Evolutionary conservation across 1,284 basidiomycete genomes (phyloP), one percentile per base, ranked within the genome.

Genomic region (Austroboletus olivaceoglutinosus): DNA sequence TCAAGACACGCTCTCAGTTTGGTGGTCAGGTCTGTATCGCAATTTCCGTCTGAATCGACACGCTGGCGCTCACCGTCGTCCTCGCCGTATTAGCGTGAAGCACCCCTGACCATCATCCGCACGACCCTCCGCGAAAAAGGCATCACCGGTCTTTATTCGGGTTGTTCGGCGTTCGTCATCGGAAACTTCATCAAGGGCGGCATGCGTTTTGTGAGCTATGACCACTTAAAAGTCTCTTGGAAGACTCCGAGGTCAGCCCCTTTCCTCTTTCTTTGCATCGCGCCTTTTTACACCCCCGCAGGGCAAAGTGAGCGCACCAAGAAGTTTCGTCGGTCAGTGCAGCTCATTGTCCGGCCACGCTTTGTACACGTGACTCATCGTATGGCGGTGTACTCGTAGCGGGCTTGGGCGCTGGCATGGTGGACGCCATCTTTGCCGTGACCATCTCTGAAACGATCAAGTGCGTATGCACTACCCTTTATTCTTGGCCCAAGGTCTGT

Each of bases 361-460:
- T 13, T 18, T 31, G 25, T 38, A 9, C 18, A 38, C 12, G 22
- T 50, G 47, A 40, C 51, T 41, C 31, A 44, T 37, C 7, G 9
- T 36, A 38, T 23, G n/a, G 30, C 34, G 33, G 5, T 34, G 12
- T 29, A 21, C 36, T n/a, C n/a, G n/a, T 50, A 84, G 93, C 97
- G 45, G 96, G 97, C 36, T 75, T 99, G 5, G 94, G 93, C 39
- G 97, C 97, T 2, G 96, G 97, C 11, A 86, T 97, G 84, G 88
- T 80, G 68, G 96, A 99, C 71, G 95, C 96, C 1, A 69, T 98
- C 23, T 85, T 98, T 52, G 96, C 95, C 2, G 96, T 98, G 7
- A 98, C 96, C 0, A 97, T 96, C 1, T 94, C 91, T 9, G 96
- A 99, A 71, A 98, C 96, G 0, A 98, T 99, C 77, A 99, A 99